Evolutionary conservation across 768 basidiomycete species (phyloP), one percentile per base, ranked within the genome.

Genomic region (Cantharellus anzutake): DNA sequence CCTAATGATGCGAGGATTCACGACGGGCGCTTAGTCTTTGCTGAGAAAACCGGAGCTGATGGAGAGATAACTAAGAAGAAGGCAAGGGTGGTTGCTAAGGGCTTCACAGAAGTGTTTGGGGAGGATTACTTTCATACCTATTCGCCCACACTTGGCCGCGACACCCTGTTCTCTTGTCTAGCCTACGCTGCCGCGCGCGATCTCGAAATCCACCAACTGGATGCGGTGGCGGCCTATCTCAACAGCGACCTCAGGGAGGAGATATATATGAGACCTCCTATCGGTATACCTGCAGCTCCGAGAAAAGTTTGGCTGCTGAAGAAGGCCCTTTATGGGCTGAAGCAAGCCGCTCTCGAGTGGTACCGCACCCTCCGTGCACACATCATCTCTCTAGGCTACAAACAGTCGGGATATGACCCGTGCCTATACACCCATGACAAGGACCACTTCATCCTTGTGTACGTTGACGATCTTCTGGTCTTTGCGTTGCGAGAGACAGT

Each of bases 301-400:
- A 34, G 20, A 29, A 29, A 29, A 29, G 20, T 29, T 29, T 29
- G 20, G 20, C 20, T 29, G 20, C 20, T 29, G 20, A 29, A 29
- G 20, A 29, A 29, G 20, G 20, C 20, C 20, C 20, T 29, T 29
- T 29, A 29, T 29, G 69, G 69, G 66, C 67, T 75, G 64, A 72
- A 73, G 52, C 71, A 74, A 57, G 64, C 63, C 4, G 68, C 70
- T 0, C 50, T 65, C 2, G 59, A 67, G 3, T 76, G 72, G 70
- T 72, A 76, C 59, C 52, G 56, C 40, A 55, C 53, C 35, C n/a
- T 64, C 4, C 38, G 50, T 20, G 7, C 14, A 5, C 41, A n/a
- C 3, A 42, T 63, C 44, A n/a, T 48, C 39, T 39, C n/a, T 16
- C 39, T 57, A 16, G 56, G 56, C 56, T 57, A 39, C 39, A 16